These are phyloP conservation scores for Colletotrichum sp. DNA, from an alignment of 2,329 filamentous ascomycete species.

Conservation along the genomic window DNA sequence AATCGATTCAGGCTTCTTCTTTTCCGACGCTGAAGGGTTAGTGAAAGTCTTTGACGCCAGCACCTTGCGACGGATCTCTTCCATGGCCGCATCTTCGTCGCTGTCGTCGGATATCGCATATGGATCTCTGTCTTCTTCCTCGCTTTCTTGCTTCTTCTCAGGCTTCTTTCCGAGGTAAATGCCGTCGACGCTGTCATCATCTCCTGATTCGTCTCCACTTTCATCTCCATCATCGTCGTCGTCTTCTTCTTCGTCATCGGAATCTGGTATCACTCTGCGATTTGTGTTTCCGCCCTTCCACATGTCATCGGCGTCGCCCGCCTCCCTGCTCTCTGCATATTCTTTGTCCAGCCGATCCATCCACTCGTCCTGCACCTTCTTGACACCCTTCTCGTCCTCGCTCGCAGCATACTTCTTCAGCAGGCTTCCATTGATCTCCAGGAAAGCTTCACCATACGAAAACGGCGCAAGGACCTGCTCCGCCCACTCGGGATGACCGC, in stretches of 20 bases:
- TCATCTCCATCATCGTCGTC: slow-evolving; percentile 51
- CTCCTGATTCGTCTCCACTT: slow-evolving; percentile 48
- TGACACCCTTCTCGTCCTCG: slow-evolving; percentile 79
- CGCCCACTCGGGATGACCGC: slow-evolving; percentile 90
- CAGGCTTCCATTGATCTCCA: slow-evolving; percentile 87
- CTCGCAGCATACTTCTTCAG: slow-evolving; percentile 87
- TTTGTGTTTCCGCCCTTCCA: slow-evolving; percentile 95
- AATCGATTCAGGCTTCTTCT: slow-evolving; percentile 69
- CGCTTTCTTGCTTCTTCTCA: slow-evolving; percentile 35
- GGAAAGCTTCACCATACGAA: slow-evolving; percentile 84
- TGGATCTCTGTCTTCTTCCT: slow-evolving; percentile 64
- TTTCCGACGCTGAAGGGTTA: slow-evolving; percentile 53
- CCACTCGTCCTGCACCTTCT: slow-evolving; percentile 86
- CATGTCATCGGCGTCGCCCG: slow-evolving; percentile 72
- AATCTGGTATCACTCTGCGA: slow-evolving; percentile 57
- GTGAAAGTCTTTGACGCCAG: slow-evolving; percentile 89
- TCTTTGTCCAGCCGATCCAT: slow-evolving; percentile 88
- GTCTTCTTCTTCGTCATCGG: slow-evolving; percentile 61
- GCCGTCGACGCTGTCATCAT: slow-evolving; percentile 55
- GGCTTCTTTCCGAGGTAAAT: slow-evolving; percentile 66
- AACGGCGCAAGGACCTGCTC: slow-evolving; percentile 83
- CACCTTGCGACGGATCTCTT: slow-evolving; percentile 87
- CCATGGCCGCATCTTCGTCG: slow-evolving; percentile 87
- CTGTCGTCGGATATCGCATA: slow-evolving; percentile 80
- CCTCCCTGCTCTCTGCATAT: slow-evolving; percentile 79